These are phyloP conservation scores for Penicilliopsis zonata DNA, from an alignment of 495 filamentous ascomycete genomes.

Conservation along the genomic window DNA sequence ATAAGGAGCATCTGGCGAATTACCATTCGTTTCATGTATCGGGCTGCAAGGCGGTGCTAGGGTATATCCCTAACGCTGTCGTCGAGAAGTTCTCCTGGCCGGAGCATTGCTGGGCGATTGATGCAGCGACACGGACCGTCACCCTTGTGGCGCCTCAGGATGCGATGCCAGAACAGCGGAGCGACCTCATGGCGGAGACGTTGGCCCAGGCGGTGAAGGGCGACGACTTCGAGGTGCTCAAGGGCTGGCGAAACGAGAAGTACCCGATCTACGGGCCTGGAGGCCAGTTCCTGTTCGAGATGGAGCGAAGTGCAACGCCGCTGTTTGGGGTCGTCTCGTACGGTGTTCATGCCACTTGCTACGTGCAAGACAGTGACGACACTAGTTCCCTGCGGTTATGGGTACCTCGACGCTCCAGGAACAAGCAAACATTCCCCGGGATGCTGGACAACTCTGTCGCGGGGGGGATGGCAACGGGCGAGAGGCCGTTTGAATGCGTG, in stretches of 20 bases:
- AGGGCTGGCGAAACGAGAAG: conserved; percentile 78
- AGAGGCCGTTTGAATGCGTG: conserved; percentile 64
- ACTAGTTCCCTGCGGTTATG: conserved; percentile 61
- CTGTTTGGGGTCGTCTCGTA: conserved; percentile 84
- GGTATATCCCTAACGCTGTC: conserved; percentile 48
- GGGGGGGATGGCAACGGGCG: conserved; percentile 72
- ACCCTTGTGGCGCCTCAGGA: conserved; percentile 24
- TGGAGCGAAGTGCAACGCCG: conserved; percentile 67
- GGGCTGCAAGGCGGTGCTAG: conserved; percentile 40
- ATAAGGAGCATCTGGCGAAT: conserved; percentile 31
- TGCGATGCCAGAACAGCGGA: conserved; percentile 44
- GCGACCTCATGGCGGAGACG: conserved; percentile 42
- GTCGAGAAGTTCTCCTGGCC: conserved; percentile 45
- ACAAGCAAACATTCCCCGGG: conserved; percentile 72
- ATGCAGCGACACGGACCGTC: conserved; percentile 34
- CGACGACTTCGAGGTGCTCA: conserved; percentile 56
- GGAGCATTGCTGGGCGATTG: conserved; percentile 36
- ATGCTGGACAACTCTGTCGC: conserved; percentile 95
- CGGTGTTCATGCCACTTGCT: conserved; percentile 82
- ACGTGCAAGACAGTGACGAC: conserved; percentile 41
- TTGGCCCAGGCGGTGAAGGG: conserved; percentile 50
- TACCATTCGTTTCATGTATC: conserved; percentile 45
- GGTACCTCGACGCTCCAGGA: conserved; percentile 63
- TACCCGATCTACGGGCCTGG: conserved; percentile 70
- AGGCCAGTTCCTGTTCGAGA: conserved; percentile 53